Base-by-base conservation (phyloP, 2,329 filamentous ascomycete genomes). In the Apiospora malaysiana region DNA sequence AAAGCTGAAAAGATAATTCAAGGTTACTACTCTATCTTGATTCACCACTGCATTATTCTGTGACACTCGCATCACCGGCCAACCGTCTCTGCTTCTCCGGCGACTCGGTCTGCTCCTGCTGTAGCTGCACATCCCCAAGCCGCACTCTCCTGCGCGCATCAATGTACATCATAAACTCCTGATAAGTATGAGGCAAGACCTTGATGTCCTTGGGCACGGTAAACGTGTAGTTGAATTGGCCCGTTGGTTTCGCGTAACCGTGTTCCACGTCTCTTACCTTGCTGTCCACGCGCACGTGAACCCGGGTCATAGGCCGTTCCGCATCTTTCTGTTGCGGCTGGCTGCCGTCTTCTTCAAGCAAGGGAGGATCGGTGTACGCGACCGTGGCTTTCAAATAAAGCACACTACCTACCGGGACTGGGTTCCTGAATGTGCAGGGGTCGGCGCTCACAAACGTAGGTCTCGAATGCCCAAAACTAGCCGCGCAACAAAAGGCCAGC, bases 371-470 rank as follows among this genome's bases (percentile, higher is more conserved):
- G 0, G 92, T 93, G 78, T 92, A 94, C 0, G 91, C 90, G 4
- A 94, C 87, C 0, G 89, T 91, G 0, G 92, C 91, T 0, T 89
- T 91, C n/a, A 93, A 83, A 75, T 94, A 94, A 9, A 94, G 82
- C 18, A 94, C 92, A 72, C 90, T 92, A 68, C 92, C 92, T 1
- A 94, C 92, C 0, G 92, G 92, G 0, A 94, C 92, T 0, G 92
- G 91, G 74, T 93, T 93, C 73, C 92, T 88, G 78, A 94, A 94
- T 0, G 91, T 93, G 73, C 88, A 91, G 0, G 92, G 92, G 73
- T 94, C 92, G 45, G 93, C 87, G 9, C 89, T 91, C 68, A 94
- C 84, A 83, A 94, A 94, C 21, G 89, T 91, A 1, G 92, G 92
- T 3, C 91, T 85, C 1, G 88, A 86, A 77, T 93, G 91, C 0